These are phyloP conservation scores for Juncus effusus DNA, from an alignment of 176 grass and related monocot genomes.

Conservation along the genomic window DNA sequence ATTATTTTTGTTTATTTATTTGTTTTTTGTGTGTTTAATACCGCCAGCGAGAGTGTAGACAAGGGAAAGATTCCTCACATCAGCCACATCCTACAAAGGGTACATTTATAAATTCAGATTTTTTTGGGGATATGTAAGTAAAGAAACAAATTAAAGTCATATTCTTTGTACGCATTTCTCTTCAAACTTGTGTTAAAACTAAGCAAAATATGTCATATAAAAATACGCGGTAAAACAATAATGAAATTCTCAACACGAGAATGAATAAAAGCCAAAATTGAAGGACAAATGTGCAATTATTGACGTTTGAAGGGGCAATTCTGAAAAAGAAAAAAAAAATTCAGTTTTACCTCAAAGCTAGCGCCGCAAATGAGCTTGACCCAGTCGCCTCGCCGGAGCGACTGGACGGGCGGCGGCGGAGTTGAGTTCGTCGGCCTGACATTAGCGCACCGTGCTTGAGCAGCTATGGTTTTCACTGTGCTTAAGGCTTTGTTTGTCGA, in stretches of 20 bases:
- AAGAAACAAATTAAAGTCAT: too few relatives aligned
- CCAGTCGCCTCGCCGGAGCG: constrained; percentile 75
- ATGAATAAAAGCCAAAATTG: too few relatives aligned
- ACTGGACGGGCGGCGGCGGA: constrained; percentile 44
- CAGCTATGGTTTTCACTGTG: constrained; percentile 36
- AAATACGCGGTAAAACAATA: too few relatives aligned
- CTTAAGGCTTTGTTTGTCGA: constrained; percentile 16
- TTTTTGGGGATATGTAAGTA: background rate
- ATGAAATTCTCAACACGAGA: too few relatives aligned
- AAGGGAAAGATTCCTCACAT: constrained; percentile 87
- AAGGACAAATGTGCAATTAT: background rate
- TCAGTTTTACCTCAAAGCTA: constrained; percentile 64
- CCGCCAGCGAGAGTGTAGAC: constrained; percentile 88
- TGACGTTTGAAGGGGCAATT: background rate
- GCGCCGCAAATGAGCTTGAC: constrained; percentile 97
- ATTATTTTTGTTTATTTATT: background rate
- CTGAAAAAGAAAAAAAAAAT: background rate
- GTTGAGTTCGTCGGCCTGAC: constrained; percentile 1
- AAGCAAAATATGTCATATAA: too few relatives aligned
- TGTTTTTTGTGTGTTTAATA: constrained; percentile 11
- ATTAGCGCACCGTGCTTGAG: background rate
- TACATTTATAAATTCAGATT: background rate
- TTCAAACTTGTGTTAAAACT: too few relatives aligned
- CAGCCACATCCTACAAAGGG: constrained; percentile 50
- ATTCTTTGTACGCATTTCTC: too few relatives aligned